Evolutionary conservation across 176 grass and related monocot genomes (phyloP).

Genomic region (Dactylis glomerata): DNA sequence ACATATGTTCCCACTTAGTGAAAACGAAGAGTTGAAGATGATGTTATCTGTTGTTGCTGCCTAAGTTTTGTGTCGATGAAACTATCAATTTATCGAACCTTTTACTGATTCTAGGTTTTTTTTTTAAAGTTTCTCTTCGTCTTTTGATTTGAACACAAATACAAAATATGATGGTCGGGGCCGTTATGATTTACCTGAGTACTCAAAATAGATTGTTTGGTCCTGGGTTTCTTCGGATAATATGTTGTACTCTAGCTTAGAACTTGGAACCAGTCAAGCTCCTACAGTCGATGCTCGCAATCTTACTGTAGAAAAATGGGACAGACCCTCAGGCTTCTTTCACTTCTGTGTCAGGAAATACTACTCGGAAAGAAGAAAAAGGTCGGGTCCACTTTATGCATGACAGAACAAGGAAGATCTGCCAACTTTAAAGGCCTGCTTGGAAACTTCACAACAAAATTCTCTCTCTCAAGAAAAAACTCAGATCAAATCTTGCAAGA

Average conservation of each 20-base stretch:
- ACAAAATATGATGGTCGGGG: no score
- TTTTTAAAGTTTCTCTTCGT: not conserved
- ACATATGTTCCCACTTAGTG: not conserved
- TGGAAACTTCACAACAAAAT: not conserved
- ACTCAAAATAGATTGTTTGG: not conserved
- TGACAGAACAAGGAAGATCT: not conserved
- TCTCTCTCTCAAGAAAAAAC: not conserved
- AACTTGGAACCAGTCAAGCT: not conserved
- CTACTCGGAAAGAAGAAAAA: not conserved
- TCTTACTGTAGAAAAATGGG: constrained; percentile 6
- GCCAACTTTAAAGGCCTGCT: not conserved
- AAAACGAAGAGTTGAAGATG: not conserved
- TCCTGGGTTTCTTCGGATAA: not conserved
- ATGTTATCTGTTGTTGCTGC: not conserved
- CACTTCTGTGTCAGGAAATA: constrained; percentile 39
- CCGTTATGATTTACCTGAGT: not conserved
- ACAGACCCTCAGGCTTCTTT: constrained; percentile 14
- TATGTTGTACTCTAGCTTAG: not conserved
- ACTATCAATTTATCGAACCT: not conserved
- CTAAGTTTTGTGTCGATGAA: not conserved
- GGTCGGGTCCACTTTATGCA: constrained; percentile 2
- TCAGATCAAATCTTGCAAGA: no score
- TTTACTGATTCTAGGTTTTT: not conserved
- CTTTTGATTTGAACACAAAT: not conserved
- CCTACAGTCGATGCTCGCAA: not conserved